These are phyloP conservation scores for Geranomyces variabilis DNA, from an alignment of 192 early-diverging fungal genomes.

Conservation along the genomic window DNA sequence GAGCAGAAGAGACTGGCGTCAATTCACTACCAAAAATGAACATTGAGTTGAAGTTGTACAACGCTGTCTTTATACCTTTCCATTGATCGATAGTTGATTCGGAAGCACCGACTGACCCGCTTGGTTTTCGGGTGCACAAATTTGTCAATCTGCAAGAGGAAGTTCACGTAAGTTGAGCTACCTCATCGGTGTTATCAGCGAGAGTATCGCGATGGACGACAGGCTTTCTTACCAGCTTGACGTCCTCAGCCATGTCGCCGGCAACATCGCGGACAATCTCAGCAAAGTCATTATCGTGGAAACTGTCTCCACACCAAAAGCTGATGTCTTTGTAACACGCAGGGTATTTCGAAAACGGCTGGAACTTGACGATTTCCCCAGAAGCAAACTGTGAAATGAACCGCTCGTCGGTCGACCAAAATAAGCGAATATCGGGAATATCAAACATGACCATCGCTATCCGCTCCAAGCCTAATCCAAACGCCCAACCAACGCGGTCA, in stretches of 20 bases:
- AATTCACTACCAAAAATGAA: not conserved
- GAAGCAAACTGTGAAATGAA: slow-evolving; percentile 88
- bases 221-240: slow-evolving; percentile 66
- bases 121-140: slow-evolving; percentile 89
- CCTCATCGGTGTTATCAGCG: not conserved
- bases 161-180: not conserved
- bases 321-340: slow-evolving; percentile 93
- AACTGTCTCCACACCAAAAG: slow-evolving; percentile 79
- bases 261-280: slow-evolving; percentile 90
- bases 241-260: slow-evolving; percentile 89
- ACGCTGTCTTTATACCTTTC: slow-evolving; percentile 71
- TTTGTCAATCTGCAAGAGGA: slow-evolving; percentile 68
- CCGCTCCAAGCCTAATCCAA: slow-evolving; percentile 95
- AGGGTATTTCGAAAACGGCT: slow-evolving; percentile 87
- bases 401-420: slow-evolving; percentile 89
- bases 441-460: slow-evolving; percentile 94
- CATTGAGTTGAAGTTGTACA: not conserved
- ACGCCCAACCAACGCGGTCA: slow-evolving; percentile 93
- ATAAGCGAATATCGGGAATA: slow-evolving; percentile 94
- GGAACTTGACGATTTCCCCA: slow-evolving; percentile 76
- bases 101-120: slow-evolving; percentile 81
- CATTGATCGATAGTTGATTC: slow-evolving; percentile 96
- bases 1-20: not conserved
- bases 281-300: slow-evolving; percentile 94
- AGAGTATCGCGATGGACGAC: not conserved